Evolutionary conservation across 768 basidiomycete genomes (phyloP).

Genomic region (Tylopilus vinaceipallidus): DNA sequence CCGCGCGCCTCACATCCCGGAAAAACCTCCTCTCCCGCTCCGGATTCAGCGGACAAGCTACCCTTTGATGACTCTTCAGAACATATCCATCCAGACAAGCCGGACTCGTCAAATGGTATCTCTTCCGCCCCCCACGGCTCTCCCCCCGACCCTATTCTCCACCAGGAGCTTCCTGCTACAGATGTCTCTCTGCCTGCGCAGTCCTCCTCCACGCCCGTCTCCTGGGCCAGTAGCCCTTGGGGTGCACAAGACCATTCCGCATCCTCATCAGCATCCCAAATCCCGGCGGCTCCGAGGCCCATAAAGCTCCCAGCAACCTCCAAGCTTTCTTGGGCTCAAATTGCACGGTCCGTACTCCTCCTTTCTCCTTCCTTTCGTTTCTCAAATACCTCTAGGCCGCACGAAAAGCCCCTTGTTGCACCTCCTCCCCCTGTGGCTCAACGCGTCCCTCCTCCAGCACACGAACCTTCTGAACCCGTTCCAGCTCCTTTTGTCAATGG

Average conservation of each 20-base stretch:
- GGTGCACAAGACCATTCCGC: constrained; percentile 37
- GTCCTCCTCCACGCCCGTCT: constrained; percentile 33
- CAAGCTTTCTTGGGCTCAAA: constrained; percentile 84
- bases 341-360: constrained; percentile 51
- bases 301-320: constrained; percentile 65
- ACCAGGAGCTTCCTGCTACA: constrained; percentile 11
- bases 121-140: constrained; percentile 13
- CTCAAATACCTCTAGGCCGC: constrained; percentile 42
- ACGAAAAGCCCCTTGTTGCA: constrained; percentile 58
- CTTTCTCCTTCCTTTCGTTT: constrained; percentile 1
- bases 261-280: constrained; percentile 21
- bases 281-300: constrained; percentile 28
- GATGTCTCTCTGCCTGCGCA: constrained; percentile 13
- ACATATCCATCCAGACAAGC: constrained; percentile 11
- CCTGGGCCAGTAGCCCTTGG: constrained; percentile 33
- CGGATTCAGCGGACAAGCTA: constrained; percentile 32
- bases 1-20: constrained; percentile 25
- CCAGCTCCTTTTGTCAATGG: constrained; percentile 30
- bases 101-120: constrained; percentile 15
- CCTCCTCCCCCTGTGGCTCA: constrained; percentile 34
- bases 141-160: constrained; percentile 8
- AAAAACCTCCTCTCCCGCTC: constrained; percentile 31
- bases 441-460: constrained; percentile 14
- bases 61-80: constrained; percentile 21
- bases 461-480: constrained; percentile 25